Evolutionary conservation across 257 asterid species (phyloP).

Genomic region (Fraxinus pennsylvanica): DNA sequence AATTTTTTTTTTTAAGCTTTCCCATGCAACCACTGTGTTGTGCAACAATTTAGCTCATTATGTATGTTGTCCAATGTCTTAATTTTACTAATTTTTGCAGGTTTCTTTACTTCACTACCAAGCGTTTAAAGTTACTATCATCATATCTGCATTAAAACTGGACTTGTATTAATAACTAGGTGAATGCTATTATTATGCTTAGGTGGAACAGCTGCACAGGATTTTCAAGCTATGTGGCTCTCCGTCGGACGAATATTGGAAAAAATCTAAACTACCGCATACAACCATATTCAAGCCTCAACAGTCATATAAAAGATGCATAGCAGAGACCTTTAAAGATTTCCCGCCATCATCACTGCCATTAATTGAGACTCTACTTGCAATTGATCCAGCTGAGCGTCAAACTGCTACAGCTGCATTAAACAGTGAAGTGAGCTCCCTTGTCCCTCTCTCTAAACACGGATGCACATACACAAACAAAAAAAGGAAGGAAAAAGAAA

Average conservation of each 20-base stretch:
- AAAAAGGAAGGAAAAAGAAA: not conserved
- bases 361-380: conserved; percentile 70
- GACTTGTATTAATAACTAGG: conserved; percentile 6
- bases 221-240: conserved; percentile 91
- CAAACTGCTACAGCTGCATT: conserved; percentile 75
- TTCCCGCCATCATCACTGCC: conserved; percentile 81
- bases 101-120: not conserved
- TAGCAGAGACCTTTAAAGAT: conserved; percentile 63
- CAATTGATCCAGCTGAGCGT: conserved; percentile 83
- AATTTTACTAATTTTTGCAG: not conserved
- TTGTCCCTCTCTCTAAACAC: conserved; percentile 9
- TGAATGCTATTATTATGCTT: conserved; percentile 22
- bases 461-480: not conserved
- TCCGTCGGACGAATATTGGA: conserved; percentile 84
- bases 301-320: conserved; percentile 73
- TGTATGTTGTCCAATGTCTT: not conserved
- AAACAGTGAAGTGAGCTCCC: conserved; percentile 66
- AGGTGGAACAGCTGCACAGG: conserved; percentile 94
- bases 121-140: not conserved
- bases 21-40: not conserved
- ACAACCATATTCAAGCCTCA: conserved; percentile 90
- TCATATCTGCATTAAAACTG: not conserved
- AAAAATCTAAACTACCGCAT: conserved; percentile 75
- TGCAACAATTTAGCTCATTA: not conserved
- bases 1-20: too few relatives aligned